Evolutionary conservation across 2,329 filamentous ascomycete species (phyloP), one percentile per base, ranked within the genome.

Genomic region (Alternaria postmessia): DNA sequence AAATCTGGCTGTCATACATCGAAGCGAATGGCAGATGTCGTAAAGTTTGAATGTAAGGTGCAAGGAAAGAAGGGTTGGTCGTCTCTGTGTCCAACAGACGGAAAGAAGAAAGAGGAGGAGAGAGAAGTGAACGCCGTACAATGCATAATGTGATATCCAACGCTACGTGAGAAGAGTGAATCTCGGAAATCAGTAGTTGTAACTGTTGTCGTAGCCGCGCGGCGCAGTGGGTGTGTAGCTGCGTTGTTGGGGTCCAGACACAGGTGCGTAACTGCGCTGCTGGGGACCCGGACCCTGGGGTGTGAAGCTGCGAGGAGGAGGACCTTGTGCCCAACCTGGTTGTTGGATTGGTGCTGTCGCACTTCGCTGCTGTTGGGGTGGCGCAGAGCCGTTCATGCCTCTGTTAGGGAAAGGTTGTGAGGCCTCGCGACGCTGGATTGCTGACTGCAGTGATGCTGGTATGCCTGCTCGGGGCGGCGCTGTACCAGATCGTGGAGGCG

Each of bases 341-440:
- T 71, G 74, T 30, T 70, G 70, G 5, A 77, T 61, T 1, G 76
- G 76, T 16, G 75, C 75, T 7, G 75, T 78, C 7, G 68, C 75
- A 54, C 75, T 78, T 3, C 76, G 70, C 43, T 75, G 74, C 46
- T 75, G 74, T 5, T 68, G 70, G 14, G 59, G 59, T 2, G 56
- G 56, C 1, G 61, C 59, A 1, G 68, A 69, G 12, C 63, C 64
- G 22, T 62, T 69, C 63, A 72, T 73, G 4, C 63, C 68, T 18
- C 73, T 69, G 43, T 72, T 72, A 2, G 71, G 73, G 1, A 75
- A 51, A 11, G 76, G 74, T 16, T 77, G 70, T 7, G 73, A 73
- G 12, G 73, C 74, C 38, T 78, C 76, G 7, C 76, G 73, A 22
- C 75, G 71, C 60, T 77, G 76, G n/a, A 76, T 78, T 12, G 75